These are phyloP conservation scores for Fonsecaea pedrosoi DNA, from an alignment of 2,329 filamentous ascomycete species.

Conservation along the genomic window DNA sequence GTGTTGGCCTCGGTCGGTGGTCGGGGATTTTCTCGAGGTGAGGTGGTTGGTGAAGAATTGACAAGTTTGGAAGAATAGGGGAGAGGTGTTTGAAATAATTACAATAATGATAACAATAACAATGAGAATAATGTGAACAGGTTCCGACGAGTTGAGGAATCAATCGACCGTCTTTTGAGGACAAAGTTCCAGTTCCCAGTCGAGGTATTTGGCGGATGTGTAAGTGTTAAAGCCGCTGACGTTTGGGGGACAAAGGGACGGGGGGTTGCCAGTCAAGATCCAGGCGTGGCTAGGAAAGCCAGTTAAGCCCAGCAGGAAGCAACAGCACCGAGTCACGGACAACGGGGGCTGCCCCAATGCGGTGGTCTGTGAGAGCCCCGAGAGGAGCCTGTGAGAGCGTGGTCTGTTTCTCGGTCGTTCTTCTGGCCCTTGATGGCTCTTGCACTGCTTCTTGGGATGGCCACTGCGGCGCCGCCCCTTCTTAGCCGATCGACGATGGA, in stretches of 20 bases:
- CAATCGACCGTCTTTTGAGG: conserved; percentile 20
- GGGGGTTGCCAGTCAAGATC: conserved; percentile 2
- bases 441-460: background rate
- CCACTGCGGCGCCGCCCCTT: conserved; percentile 7
- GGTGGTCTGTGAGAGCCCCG: conserved; percentile 3
- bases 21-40: conserved; percentile 16
- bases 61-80: conserved; percentile 5
- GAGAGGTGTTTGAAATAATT: conserved; percentile 3
- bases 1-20: conserved; percentile 30
- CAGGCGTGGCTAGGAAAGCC: background rate
- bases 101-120: conserved; percentile 19
- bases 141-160: conserved; percentile 10
- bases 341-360: conserved; percentile 8
- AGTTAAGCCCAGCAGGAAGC: background rate
- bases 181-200: conserved; percentile 2
- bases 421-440: conserved; percentile 3
- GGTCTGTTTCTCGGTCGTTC: conserved; percentile 6
- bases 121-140: conserved; percentile 4
- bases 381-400: conserved; percentile 3
- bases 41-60: conserved; percentile 27
- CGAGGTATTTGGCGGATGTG: conserved; percentile 23
- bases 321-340: conserved; percentile 9
- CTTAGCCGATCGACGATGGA: conserved; percentile 24
- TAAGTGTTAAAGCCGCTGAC: conserved; percentile 27
- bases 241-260: conserved; percentile 16